Evolutionary conservation across 208 protist genomes (phyloP), one percentile per base, ranked within the genome.

Genomic region (Crithidia bombi): DNA sequence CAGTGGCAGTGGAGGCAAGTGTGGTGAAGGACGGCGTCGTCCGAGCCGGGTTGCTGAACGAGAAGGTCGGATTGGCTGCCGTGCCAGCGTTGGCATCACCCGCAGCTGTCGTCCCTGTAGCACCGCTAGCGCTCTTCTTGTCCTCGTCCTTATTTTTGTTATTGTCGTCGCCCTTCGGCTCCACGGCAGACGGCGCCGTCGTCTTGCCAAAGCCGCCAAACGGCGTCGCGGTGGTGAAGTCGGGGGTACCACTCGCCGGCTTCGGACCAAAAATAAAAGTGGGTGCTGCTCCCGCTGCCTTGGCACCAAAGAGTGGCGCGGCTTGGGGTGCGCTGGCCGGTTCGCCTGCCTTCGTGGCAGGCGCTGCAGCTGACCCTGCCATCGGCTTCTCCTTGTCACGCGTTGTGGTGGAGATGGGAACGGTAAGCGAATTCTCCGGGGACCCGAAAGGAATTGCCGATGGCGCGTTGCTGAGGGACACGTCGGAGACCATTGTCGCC

Each of bases 91-190:
- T n/a, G n/a, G n/a, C n/a, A n/a, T n/a, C n/a, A n/a, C n/a, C n/a
- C n/a, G n/a, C n/a, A n/a, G n/a, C n/a, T n/a, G n/a, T n/a, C n/a
- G n/a, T n/a, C n/a, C n/a, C n/a, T n/a, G n/a, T n/a, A n/a, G n/a
- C n/a, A n/a, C n/a, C n/a, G n/a, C n/a, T n/a, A n/a, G n/a, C n/a
- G n/a, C n/a, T n/a, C n/a, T n/a, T n/a, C n/a, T n/a, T n/a, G n/a
- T n/a, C n/a, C 17, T 75, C 61, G 6, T 36, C 38, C 5, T 47
- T 41, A 3, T 78, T 70, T 19, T 79, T 76, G 57, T 83, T 79
- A 36, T 82, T 71, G 32, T 64, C 78, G 35, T 78, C 79, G 30
- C 73, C 79, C 55, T 81, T 70, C 0, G 82, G 65, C 3, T 50
- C 51, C 15, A 81, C 73, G 15, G 73, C 79, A 1, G 55, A 62